Conservation (phyloP, 2,329 filamentous ascomycete species). For the Dactylonectria macrodidyma region DNA sequence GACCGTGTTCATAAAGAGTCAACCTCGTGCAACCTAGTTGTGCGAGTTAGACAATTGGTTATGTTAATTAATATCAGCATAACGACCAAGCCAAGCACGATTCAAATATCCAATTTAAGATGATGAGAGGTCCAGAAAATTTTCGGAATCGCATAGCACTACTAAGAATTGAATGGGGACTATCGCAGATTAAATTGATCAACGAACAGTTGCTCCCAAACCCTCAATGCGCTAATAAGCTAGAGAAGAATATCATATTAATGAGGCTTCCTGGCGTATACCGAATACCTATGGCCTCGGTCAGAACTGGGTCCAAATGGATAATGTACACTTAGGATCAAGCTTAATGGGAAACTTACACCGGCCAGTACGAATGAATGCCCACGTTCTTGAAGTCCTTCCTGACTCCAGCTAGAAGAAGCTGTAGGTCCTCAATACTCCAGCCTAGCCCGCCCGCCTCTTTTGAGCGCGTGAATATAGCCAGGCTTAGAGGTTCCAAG, state of each 20-base stretch:
- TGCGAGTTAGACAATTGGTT: no score
- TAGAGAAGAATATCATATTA: background rate
- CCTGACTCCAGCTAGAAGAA: constrained; percentile 9
- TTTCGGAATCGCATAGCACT: no score
- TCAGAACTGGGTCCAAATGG: background rate
- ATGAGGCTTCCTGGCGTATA: background rate
- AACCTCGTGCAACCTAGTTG: no score
- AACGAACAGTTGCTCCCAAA: no score
- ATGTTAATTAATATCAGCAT: no score
- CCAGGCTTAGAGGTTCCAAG: constrained; percentile 14
- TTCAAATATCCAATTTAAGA: no score
- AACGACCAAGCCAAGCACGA: no score
- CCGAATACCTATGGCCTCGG: background rate
- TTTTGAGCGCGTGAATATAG: constrained; percentile 9
- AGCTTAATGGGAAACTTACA: constrained; percentile 1
- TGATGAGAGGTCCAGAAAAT: no score
- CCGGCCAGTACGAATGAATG: constrained; percentile 16
- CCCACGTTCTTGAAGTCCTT: constrained; percentile 5
- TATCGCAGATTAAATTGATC: no score
- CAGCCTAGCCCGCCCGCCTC: constrained; percentile 9
- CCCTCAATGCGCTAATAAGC: no score
- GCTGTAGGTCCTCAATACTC: background rate
- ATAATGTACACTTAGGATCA: background rate
- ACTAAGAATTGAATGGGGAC: no score
- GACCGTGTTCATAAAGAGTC: no score